phyloP scores from a whole-genome alignment of 192 early-diverging fungal genomes.

The Gamsiella multidivaricata region DNA sequence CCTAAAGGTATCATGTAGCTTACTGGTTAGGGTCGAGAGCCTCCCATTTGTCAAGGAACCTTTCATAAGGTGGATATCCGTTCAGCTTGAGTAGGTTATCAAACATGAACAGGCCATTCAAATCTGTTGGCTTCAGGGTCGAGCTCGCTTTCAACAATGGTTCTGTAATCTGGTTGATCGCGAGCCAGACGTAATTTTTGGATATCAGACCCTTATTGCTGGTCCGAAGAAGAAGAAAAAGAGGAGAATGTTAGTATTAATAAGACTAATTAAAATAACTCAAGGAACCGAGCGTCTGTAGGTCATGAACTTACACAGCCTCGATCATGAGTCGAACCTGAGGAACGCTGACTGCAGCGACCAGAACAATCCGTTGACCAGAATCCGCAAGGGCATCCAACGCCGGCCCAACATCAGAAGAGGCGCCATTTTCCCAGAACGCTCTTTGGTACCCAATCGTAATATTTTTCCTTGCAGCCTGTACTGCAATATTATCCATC shows the following conservation, averaged over 20 bases:
- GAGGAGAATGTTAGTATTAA: not conserved
- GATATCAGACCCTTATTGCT: constrained; percentile 41
- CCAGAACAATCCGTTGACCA: constrained; percentile 60
- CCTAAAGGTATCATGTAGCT: not conserved
- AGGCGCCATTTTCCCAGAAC: constrained; percentile 44
- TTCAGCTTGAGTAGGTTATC: constrained; percentile 57
- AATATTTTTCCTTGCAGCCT: constrained; percentile 44
- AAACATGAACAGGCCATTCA: constrained; percentile 60
- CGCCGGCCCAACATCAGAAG: constrained; percentile 27
- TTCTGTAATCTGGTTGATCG: constrained; percentile 53
- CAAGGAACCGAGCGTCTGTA: not conserved
- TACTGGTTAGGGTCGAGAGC: constrained; percentile 48
- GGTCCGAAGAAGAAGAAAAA: not conserved
- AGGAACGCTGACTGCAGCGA: constrained; percentile 53
- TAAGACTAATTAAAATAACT: not conserved
- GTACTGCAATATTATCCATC: constrained; percentile 49
- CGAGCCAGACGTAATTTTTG: constrained; percentile 57
- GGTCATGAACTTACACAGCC: constrained; percentile 35
- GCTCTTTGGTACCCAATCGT: constrained; percentile 50
- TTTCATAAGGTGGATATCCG: constrained; percentile 61
- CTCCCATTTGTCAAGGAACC: constrained; percentile 58
- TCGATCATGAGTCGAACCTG: constrained; percentile 53
- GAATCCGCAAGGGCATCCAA: constrained; percentile 44
- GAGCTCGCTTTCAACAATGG: constrained; percentile 21
- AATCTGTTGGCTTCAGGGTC: constrained; percentile 36